A percentile compares a stretch with the other conserved stretches of the same genome.
phyloP scores from a whole-genome alignment of 352 stramenopile genomes.

The Plasmopara muralis region DNA sequence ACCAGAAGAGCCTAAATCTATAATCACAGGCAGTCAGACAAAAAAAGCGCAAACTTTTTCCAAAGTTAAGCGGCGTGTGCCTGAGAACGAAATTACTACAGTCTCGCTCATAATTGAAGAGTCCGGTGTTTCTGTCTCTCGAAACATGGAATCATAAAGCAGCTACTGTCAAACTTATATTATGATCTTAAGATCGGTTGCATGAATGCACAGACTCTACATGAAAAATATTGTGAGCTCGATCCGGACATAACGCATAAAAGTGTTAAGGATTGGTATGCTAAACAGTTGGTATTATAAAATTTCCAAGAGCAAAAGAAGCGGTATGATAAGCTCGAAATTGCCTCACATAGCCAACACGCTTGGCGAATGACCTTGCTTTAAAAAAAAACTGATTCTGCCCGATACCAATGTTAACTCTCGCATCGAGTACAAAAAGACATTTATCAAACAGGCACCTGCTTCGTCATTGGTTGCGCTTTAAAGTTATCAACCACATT shows the following conservation, averaged over 20 bases:
- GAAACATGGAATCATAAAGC: neutral
- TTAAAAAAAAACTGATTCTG: neutral
- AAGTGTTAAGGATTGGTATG: neutral
- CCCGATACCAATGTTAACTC: conserved; percentile 31
- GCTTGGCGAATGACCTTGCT: neutral
- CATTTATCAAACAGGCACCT: conserved; percentile 29
- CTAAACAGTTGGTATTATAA: neutral
- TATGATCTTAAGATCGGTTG: neutral
- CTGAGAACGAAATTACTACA: neutral
- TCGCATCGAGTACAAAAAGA: conserved; percentile 29
- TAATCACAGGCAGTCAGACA: neutral
- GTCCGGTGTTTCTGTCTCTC: neutral
- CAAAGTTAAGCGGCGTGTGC: neutral
- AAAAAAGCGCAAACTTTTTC: neutral
- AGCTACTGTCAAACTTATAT: neutral
- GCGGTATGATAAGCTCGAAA: neutral
- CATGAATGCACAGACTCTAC: neutral
- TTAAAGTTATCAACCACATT: no score
- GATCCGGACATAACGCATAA: neutral
- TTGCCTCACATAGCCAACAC: neutral
- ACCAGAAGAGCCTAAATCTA: neutral
- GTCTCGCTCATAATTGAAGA: neutral
- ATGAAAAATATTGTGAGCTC: neutral
- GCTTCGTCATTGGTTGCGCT: conserved; percentile 3
- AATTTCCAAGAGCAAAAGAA: neutral